Base-by-base conservation (phyloP, 352 stramenopile species). In the Achlya hypogyna region DNA sequence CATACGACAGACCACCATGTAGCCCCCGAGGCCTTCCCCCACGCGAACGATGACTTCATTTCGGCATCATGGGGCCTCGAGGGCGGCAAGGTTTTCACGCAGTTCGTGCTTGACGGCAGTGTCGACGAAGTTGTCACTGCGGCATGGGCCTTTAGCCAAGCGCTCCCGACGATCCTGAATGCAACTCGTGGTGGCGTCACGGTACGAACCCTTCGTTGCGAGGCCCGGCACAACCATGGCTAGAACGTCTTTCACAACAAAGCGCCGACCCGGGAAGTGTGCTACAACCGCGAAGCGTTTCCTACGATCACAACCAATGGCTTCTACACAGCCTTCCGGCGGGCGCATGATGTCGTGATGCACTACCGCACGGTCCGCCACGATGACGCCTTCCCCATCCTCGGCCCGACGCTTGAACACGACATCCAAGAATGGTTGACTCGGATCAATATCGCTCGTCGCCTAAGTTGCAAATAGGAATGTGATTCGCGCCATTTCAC, bases 271-370 rank as follows among this genome's bases (percentile, higher is more conserved):
- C 25, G 25, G 12, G 49, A 56, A 56, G 25, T 56, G 2, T 56
- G 49, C 31, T 56, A 56, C 31, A 56, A 56, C 49, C 25, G n/a
- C 25, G 49, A 56, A 56, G 49, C 25, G 31, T 56, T 38, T 10
- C 49, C 49, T 10, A 16, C 25, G 2, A n/a, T 35, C 25, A 3
- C 16, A 10, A 56, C 12, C 3, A 56, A 56, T 20, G 49, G 49
- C 1, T 20, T 56, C 2, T 56, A 56, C 8, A 56, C 49, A 20
- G 16, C 12, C 49, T 56, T 56, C 25, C 25, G 16, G 10, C 10
- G 25, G 25, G 14, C 25, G 25, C 12, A 56, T 1, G 12, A 20
- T n/a, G 49, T 56, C 6, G 31, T 56, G 31, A 38, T 56, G 31
- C 49, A 56, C 31, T 56, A 56, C 25, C 49, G 49, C 10, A 56